Evolutionary conservation across 2,329 filamentous ascomycete genomes (phyloP), one percentile per base, ranked within the genome.

Genomic region (Talaromyces sp.): DNA sequence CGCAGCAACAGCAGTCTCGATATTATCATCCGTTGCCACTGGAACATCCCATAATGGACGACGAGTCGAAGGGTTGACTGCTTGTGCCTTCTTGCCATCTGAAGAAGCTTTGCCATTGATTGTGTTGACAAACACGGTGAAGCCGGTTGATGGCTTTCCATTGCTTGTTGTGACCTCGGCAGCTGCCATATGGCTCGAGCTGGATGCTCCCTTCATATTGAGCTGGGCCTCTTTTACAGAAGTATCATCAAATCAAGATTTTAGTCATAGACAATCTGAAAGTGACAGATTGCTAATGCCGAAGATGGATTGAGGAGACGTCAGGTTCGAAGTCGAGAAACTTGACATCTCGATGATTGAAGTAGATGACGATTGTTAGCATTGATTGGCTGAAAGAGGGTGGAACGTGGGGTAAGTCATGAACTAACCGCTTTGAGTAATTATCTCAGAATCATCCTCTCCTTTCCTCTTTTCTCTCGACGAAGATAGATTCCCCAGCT

Each of bases 41-140:
- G 83, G 83, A 12, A 78, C 79, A 5, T 80, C 75, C 72, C 78
- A 80, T 54, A 81, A 75, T 11, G 70, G 67, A 56, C 80, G 72
- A 60, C 78, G 78, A 23, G 77, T 82, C 56, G 80, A 76, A 7
- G 81, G 81, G 66, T 82, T 78, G 63, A 76, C 72, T 23, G 78
- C 77, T 31, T 75, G 72, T 65, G 78, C 72, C 1, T 69, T 70
- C 5, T 71, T 68, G 25, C 73, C 66, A 56, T 73, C 70, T 33
- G 66, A 63, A 58, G 77, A 76, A 57, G 68, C 68, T 66, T 80
- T 72, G 48, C 79, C 79, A 66, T 80, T 76, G 68, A 82, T 74
- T 62, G 80, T 70, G 69, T 82, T 82, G 71, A 70, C 75, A 68
- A 82, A 82, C n/a, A 59, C 58, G 42, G 59, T 63, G 64, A 68